Evolutionary conservation across 305 asterid genomes (phyloP).

Genomic region (Striga hermonthica): DNA sequence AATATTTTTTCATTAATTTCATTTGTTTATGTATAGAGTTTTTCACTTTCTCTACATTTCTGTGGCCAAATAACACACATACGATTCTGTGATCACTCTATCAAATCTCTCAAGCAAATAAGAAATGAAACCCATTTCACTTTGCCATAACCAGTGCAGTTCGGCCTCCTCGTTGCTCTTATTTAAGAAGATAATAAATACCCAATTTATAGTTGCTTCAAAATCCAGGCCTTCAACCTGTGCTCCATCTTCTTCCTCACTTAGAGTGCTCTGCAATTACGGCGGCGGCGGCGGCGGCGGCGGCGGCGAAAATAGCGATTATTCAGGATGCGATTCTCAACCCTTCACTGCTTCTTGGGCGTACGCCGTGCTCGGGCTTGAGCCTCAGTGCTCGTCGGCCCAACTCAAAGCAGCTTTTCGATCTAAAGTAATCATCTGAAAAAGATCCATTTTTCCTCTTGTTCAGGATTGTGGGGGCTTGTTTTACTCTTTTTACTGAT

Average conservation of each 20-base stretch:
- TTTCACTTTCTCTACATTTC: no score
- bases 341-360: constrained; percentile 51
- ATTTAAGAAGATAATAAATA: neutral
- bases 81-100: no score
- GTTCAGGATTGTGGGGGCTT: neutral
- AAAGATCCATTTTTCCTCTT: neutral
- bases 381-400: constrained; percentile 51
- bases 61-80: no score
- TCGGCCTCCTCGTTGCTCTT: neutral
- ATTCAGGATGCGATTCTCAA: constrained; percentile 34
- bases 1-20: no score
- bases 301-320: constrained; percentile 25
- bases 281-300: constrained; percentile 31
- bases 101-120: no score
- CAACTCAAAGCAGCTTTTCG: constrained; percentile 85
- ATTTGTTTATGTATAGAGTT: no score
- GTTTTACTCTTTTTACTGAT: neutral
- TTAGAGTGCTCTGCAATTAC: constrained; percentile 37
- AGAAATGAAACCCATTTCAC: no score
- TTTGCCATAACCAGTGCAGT: no score
- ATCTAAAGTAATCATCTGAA: constrained; percentile 47
- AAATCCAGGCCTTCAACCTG: constrained; percentile 28
- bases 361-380: constrained; percentile 59
- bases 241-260: constrained; percentile 32
- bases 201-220: constrained; percentile 28